These are phyloP conservation scores for Strobilomyces dryophilus DNA, from an alignment of 768 basidiomycete genomes.

Conservation along the genomic window DNA sequence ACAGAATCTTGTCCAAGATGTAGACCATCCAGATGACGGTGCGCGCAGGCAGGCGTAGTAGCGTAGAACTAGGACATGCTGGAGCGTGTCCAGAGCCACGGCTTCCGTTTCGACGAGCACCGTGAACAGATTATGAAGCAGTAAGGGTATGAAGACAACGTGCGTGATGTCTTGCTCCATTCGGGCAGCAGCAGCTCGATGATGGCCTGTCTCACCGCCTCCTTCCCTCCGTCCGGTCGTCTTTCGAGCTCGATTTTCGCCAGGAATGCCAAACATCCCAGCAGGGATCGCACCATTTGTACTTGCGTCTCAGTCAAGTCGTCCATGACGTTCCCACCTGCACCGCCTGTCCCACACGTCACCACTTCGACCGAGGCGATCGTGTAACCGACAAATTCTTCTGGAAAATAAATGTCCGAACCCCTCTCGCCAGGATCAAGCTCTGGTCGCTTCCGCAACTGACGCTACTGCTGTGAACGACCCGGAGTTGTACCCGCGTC, in stretches of 20 bases:
- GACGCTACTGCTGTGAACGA: constrained; percentile 74
- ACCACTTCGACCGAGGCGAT: constrained; percentile 77
- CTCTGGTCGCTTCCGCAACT: constrained; percentile 73
- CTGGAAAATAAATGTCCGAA: constrained; percentile 84
- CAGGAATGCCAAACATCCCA: constrained; percentile 65
- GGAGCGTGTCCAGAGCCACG: constrained; percentile 83
- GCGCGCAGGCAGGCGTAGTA: constrained; percentile 89
- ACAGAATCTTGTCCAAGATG: constrained; percentile 68
- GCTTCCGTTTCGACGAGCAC: constrained; percentile 88
- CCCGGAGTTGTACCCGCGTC: constrained; percentile 52
- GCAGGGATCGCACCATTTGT: constrained; percentile 72
- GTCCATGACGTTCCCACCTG: constrained; percentile 59
- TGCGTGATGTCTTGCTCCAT: constrained; percentile 83
- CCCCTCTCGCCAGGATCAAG: constrained; percentile 73
- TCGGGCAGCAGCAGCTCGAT: constrained; percentile 88
- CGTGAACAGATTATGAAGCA: constrained; percentile 87
- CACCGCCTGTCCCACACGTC: constrained; percentile 56
- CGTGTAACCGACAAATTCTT: constrained; percentile 89
- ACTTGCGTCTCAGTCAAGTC: constrained; percentile 62
- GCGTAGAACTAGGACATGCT: constrained; percentile 78
- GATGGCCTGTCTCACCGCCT: constrained; percentile 77
- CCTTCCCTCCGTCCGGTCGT: constrained; percentile 68
- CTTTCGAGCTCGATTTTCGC: constrained; percentile 66
- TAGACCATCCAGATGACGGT: constrained; percentile 82
- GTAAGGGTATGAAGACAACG: constrained; percentile 81